A percentile compares a stretch with the other conserved stretches of the same genome.
phyloP scores from a whole-genome alignment of 2,329 filamentous ascomycete species.

The Aspergillus unguis region DNA sequence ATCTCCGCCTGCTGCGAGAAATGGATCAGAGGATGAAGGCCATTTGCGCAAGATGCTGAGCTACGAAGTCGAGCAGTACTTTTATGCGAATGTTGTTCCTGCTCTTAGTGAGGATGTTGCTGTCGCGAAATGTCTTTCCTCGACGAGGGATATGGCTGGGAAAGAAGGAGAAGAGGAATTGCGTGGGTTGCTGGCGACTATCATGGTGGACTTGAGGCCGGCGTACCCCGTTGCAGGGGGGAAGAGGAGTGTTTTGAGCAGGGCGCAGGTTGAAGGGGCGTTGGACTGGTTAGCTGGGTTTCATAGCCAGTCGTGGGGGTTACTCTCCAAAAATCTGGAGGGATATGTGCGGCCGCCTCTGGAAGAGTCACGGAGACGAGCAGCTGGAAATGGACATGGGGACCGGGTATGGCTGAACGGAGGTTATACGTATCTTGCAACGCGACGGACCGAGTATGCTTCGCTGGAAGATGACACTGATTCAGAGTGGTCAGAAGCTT shows the following conservation, averaged over 20 bases:
- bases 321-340: conserved; percentile 26
- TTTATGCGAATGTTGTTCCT: conserved; percentile 58
- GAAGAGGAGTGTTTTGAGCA: conserved; percentile 41
- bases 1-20: conserved; percentile 44
- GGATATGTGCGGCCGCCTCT: conserved; percentile 50
- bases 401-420: conserved; percentile 60
- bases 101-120: conserved; percentile 43
- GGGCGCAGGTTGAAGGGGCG: conserved; percentile 51
- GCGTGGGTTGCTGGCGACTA: conserved; percentile 47
- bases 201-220: conserved; percentile 56
- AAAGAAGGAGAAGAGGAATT: conserved; percentile 26
- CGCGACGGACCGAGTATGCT: conserved; percentile 56
- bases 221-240: conserved; percentile 53
- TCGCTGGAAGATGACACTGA: conserved; percentile 45
- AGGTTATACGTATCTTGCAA: conserved; percentile 67
- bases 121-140: conserved; percentile 53
- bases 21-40: conserved; percentile 50
- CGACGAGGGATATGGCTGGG: conserved; percentile 31
- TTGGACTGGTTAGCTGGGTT: conserved; percentile 62
- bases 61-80: conserved; percentile 65
- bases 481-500: conserved; percentile 54
- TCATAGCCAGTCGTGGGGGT: conserved; percentile 54
- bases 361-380: conserved; percentile 45
- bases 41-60: conserved; percentile 64
- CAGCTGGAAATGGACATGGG: conserved; percentile 20